phyloP scores from a whole-genome alignment of 2,329 filamentous ascomycete genomes.

The Calonectria honghensis region DNA sequence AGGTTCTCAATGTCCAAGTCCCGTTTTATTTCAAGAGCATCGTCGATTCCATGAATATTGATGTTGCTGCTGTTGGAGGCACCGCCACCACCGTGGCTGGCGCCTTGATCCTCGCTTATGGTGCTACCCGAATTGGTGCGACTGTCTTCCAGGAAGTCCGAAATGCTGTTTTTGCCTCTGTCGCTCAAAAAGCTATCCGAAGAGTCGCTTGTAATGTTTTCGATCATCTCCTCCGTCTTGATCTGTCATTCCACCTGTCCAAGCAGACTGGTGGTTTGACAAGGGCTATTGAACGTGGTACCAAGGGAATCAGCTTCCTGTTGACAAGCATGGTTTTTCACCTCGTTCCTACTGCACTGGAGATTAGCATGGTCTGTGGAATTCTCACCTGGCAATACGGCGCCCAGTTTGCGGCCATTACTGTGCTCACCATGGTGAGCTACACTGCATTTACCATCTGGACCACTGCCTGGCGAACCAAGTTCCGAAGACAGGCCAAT shows the following conservation, averaged over 20 bases:
- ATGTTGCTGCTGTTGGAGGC: conserved; percentile 89
- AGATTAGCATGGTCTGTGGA: conserved; percentile 96
- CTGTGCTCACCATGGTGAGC: conserved; percentile 90
- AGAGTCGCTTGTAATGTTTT: conserved; percentile 95
- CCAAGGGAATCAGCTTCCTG: conserved; percentile 98
- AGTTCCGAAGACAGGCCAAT: conserved; percentile 95
- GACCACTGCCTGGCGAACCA: conserved; percentile 97
- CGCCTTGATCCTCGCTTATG: conserved; percentile 95
- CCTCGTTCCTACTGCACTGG: conserved; percentile 92
- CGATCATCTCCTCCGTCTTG: conserved; percentile 89
- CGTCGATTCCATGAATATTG: conserved; percentile 97
- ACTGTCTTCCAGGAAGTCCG: conserved; percentile 94
- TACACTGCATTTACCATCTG: conserved; percentile 98
- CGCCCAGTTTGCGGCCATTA: conserved; percentile 92
- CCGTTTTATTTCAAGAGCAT: conserved; percentile 99
- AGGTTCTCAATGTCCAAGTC: conserved; percentile 97
- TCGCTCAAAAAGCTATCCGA: conserved; percentile 97
- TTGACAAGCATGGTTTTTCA: conserved; percentile 99
- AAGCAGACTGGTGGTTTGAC: conserved; percentile 97
- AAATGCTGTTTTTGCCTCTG: conserved; percentile 97
- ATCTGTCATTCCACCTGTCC: conserved; percentile 94
- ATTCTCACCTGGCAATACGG: conserved; percentile 98
- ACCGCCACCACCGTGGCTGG: conserved; percentile 93
- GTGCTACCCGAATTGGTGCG: conserved; percentile 89
- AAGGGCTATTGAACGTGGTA: conserved; percentile 95